Conservation (phyloP, 2,329 filamentous ascomycete species). For the Venturia asperata region DNA sequence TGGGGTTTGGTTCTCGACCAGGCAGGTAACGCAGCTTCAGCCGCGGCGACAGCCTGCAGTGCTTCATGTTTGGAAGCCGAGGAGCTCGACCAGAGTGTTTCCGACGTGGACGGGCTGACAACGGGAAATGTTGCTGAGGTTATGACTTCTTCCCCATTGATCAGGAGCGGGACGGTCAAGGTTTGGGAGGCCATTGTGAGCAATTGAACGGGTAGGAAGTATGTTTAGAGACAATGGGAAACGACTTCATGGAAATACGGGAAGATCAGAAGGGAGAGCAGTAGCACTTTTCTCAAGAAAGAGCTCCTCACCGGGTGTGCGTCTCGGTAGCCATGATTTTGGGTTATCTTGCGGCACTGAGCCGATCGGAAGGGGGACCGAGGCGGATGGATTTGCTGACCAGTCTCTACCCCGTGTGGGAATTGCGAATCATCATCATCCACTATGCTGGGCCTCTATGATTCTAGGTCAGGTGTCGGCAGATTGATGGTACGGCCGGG, state of each 20-base stretch:
- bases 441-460: too few relatives aligned
- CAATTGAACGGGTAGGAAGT: not conserved
- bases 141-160: conserved; percentile 43
- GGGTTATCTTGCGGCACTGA: too few relatives aligned
- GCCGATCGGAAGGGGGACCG: too few relatives aligned
- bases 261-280: not conserved
- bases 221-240: not conserved
- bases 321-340: too few relatives aligned
- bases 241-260: not conserved
- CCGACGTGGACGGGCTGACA: conserved; percentile 47
- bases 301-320: not conserved
- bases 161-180: conserved; percentile 39
- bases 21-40: conserved; percentile 58
- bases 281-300: not conserved
- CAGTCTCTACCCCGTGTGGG: too few relatives aligned
- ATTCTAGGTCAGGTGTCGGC: too few relatives aligned
- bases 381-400: too few relatives aligned
- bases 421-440: too few relatives aligned
- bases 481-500: too few relatives aligned
- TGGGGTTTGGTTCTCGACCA: conserved; percentile 60
- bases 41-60: conserved; percentile 50
- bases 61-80: conserved; percentile 51
- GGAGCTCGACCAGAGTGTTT: conserved; percentile 49
- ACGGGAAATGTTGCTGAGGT: conserved; percentile 49
- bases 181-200: not conserved